Percentiles rank a stretch among this genome's conserved stretches.
Conservation (phyloP, 176 grass and related monocot genomes). For the Rhipidocladum racemiflorum region DNA sequence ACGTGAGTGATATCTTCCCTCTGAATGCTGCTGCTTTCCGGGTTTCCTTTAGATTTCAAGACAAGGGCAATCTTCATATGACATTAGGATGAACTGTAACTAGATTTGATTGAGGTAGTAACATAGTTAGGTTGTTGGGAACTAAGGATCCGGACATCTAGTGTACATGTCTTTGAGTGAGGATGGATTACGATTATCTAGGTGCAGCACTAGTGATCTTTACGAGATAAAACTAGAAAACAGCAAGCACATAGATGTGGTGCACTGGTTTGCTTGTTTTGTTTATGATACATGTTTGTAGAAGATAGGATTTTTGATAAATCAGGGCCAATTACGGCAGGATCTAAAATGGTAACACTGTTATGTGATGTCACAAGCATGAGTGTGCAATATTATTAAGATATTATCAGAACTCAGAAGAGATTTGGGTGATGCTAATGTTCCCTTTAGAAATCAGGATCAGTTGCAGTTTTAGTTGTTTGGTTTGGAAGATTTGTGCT, state of each 20-base stretch:
- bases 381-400: not conserved
- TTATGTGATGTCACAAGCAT: not conserved
- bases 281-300: not conserved
- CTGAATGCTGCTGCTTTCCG: not conserved
- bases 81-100: not conserved
- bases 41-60: not conserved
- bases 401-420: not conserved
- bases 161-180: not conserved
- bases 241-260: not conserved
- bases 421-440: not conserved
- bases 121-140: not conserved
- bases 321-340: not conserved
- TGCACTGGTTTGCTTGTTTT: not conserved
- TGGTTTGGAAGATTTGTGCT: not conserved
- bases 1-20: slow-evolving; percentile 44
- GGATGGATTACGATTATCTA: not conserved
- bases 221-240: not conserved
- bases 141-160: not conserved
- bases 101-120: not conserved
- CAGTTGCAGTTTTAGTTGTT: not conserved
- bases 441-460: not conserved
- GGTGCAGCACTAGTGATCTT: not conserved
- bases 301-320: not conserved
- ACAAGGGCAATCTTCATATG: not conserved
- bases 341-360: not conserved